Conservation (phyloP, 495 filamentous ascomycete species). For the Penicillium verhagenii region DNA sequence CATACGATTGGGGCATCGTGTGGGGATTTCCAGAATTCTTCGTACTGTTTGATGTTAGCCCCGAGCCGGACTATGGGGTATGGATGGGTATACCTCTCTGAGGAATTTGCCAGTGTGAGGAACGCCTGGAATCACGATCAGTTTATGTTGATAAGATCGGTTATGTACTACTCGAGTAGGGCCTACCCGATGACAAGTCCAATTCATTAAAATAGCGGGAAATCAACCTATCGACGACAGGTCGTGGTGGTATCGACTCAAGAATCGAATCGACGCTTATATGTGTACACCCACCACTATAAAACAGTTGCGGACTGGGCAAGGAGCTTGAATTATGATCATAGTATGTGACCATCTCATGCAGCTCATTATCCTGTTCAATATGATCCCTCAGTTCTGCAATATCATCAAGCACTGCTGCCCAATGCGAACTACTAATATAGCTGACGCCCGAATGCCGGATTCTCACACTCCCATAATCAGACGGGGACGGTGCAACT, state of each 20-base stretch:
- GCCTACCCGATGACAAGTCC: slow-evolving; percentile 8
- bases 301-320: slow-evolving; percentile 23
- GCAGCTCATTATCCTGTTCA: slow-evolving; percentile 10
- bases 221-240: slow-evolving; percentile 27
- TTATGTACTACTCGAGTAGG: no score
- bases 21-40: background rate
- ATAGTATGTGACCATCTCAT: slow-evolving; percentile 1
- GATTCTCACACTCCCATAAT: slow-evolving; percentile 21
- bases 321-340: background rate
- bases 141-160: no score
- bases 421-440: slow-evolving; percentile 12
- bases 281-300: slow-evolving; percentile 24
- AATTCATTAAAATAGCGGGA: slow-evolving; percentile 12
- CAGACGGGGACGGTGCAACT: background rate
- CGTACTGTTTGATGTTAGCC: background rate
- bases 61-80: no score
- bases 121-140: no score
- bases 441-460: slow-evolving; percentile 22
- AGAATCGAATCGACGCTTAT: slow-evolving; percentile 27
- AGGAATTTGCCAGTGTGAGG: no score
- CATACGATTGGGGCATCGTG: background rate
- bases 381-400: slow-evolving; percentile 14
- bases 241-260: slow-evolving; percentile 26
- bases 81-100: no score
- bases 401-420: slow-evolving; percentile 11